These are phyloP conservation scores for Annulohypoxylon moriforme DNA, from an alignment of 495 filamentous ascomycete genomes.

Conservation along the genomic window DNA sequence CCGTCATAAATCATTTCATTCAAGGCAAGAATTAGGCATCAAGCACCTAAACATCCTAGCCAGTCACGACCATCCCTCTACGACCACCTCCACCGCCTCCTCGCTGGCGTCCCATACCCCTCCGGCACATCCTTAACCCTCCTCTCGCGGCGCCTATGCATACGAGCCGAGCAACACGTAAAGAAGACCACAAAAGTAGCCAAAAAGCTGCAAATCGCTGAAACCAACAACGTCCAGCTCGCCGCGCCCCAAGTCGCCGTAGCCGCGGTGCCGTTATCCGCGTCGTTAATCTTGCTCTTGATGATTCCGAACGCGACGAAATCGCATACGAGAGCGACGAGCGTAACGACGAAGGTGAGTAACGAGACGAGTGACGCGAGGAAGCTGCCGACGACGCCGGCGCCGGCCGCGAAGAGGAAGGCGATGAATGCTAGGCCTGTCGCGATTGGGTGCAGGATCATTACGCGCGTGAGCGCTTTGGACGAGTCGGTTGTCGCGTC, in stretches of 20 bases:
- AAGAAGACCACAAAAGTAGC: constrained; percentile 67
- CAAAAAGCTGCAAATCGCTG: constrained; percentile 63
- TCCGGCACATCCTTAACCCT: constrained; percentile 25
- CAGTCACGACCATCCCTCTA: not conserved
- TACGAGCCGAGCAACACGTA: constrained; percentile 63
- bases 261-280: constrained; percentile 51
- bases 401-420: constrained; percentile 65
- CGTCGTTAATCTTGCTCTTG: constrained; percentile 60
- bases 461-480: constrained; percentile 63
- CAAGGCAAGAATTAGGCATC: not conserved
- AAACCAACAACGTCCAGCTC: constrained; percentile 63
- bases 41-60: no score
- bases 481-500: constrained; percentile 55
- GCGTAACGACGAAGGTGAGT: constrained; percentile 65
- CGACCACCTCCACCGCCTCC: constrained; percentile 30
- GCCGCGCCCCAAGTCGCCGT: constrained; percentile 54
- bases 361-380: constrained; percentile 60
- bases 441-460: constrained; percentile 71
- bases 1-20: not conserved
- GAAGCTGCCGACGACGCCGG: constrained; percentile 64
- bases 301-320: constrained; percentile 67
- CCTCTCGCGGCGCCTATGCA: constrained; percentile 46
- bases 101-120: constrained; percentile 24
- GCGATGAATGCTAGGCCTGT: constrained; percentile 68
- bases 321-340: constrained; percentile 65